These are phyloP conservation scores for Pythium dissimile DNA, from an alignment of 352 stramenopile species.

Conservation along the genomic window DNA sequence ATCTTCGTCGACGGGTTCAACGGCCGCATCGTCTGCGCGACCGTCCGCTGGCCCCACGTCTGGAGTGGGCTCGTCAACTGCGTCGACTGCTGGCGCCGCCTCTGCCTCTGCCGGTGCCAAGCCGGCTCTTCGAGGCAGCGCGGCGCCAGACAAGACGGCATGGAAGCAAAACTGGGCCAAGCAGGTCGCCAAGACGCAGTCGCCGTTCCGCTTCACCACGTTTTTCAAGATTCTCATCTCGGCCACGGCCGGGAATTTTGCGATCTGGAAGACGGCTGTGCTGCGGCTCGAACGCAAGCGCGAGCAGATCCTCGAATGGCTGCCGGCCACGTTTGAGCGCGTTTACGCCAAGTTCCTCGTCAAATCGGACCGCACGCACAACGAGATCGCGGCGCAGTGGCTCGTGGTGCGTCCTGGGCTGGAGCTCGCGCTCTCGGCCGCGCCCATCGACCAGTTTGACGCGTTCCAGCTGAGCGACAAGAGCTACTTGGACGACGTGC, in stretches of 20 bases:
- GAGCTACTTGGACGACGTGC: conserved; percentile 76
- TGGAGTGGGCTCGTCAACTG: no score
- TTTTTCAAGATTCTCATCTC: conserved; percentile 75
- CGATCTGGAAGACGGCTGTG: conserved; percentile 66
- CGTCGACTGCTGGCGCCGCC: not conserved
- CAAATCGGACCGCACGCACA: conserved; percentile 73
- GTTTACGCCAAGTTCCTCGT: conserved; percentile 70
- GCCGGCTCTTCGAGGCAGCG: not conserved
- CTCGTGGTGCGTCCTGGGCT: conserved; percentile 70
- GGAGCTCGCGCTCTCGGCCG: conserved; percentile 60
- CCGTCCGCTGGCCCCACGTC: no score
- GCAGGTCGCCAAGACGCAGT: conserved; percentile 67
- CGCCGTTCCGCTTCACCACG: conserved; percentile 61
- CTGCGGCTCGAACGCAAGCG: conserved; percentile 69
- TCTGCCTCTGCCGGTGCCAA: not conserved
- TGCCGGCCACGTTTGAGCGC: conserved; percentile 65
- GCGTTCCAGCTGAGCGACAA: conserved; percentile 51
- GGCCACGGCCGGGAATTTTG: conserved; percentile 55
- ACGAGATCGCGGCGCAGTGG: conserved; percentile 72
- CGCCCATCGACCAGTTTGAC: conserved; percentile 59
- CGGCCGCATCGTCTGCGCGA: not conserved
- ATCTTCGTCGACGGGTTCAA: not conserved
- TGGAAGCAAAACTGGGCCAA: conserved; percentile 83
- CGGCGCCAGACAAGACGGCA: conserved; percentile 11
- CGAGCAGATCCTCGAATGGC: conserved; percentile 66